phyloP scores from a whole-genome alignment of 805 yeast species.

The Schwanniomyces yamadae region DNA sequence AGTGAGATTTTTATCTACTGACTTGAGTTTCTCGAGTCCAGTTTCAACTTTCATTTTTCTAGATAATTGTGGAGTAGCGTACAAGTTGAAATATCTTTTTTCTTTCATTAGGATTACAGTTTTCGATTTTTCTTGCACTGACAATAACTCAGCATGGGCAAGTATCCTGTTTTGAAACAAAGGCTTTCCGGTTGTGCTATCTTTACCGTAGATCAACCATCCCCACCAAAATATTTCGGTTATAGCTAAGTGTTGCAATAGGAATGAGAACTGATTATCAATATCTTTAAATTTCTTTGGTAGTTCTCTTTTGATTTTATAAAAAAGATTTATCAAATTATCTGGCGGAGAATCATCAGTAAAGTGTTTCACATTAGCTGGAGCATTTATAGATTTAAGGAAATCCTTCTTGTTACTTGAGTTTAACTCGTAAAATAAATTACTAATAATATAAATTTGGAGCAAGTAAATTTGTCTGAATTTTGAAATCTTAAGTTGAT shows the following conservation, averaged over 20 bases:
- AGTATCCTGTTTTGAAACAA: conserved; percentile 24
- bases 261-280: conserved; percentile 26
- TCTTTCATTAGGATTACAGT: conserved; percentile 26
- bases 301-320: conserved; percentile 27
- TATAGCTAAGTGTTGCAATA: conserved; percentile 24
- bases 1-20: conserved; percentile 1
- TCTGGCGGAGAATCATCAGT: conserved; percentile 33
- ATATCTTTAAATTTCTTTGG: conserved; percentile 17
- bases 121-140: conserved; percentile 16
- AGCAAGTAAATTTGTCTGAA: conserved; percentile 26
- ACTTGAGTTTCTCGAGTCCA: conserved; percentile 25
- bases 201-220: conserved; percentile 40
- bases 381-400: conserved; percentile 21
- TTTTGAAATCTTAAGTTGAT: conserved; percentile 25
- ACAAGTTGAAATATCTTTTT: conserved; percentile 39
- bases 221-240: conserved; percentile 40
- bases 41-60: conserved; percentile 36
- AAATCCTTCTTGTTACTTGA: conserved; percentile 20
- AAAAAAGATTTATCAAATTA: conserved; percentile 16
- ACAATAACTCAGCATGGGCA: conserved; percentile 18
- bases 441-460: conserved; percentile 30
- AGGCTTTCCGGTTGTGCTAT: conserved; percentile 27
- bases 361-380: conserved; percentile 33
- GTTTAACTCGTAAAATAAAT: conserved; percentile 30
- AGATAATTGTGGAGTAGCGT: conserved; percentile 43